Base-by-base conservation (phyloP, 257 asterid species). In the Lithospermum erythrorhizon region DNA sequence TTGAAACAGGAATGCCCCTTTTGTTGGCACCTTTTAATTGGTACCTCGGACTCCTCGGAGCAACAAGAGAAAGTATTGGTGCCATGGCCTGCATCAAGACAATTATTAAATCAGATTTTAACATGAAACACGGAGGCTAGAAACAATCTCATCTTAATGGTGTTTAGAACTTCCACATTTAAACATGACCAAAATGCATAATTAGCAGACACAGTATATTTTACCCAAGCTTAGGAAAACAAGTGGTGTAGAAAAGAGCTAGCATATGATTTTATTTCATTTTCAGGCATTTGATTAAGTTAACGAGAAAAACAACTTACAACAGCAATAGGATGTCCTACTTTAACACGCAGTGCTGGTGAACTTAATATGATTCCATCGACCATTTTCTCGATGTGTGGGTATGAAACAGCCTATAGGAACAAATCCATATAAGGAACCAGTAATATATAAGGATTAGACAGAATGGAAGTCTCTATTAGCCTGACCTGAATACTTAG, bases 21-120 rank as follows among this genome's bases (percentile, higher is more conserved):
- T 84, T 93, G 78, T 93, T 90, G 35, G 99, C 94, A 64, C 99
- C 99, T 81, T 89, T 93, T 83, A 93, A 93, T 73, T 89, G 99
- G 75, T 84, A 81, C 76, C 94, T 86, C 57, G 99, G 99, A 67
- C 77, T 96, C 76, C 94, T 86, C 57, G 99, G 99, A 67, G 78
- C 97, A 64, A 93, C 91, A 75, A 93, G 68, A 11, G 97, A 89
- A 60, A 93, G 86, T 53, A 93, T 68, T 55, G 99, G 99, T 21
- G 99, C 97, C 63, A 93, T 84, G 25, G 96, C 97, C 99, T 93
- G 68, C 61, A 69, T 5, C 2, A 61, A 23, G 15, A 52, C 14
- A 35, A 17, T 9, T 37, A 27, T 22, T 8, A 65, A 49, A 24
- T 56, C 30, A 22, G 20, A 53, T 20, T 20, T 7, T 19, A 11